phyloP scores from a whole-genome alignment of 176 grass and related monocot species.

The Oryza coarctata region DNA sequence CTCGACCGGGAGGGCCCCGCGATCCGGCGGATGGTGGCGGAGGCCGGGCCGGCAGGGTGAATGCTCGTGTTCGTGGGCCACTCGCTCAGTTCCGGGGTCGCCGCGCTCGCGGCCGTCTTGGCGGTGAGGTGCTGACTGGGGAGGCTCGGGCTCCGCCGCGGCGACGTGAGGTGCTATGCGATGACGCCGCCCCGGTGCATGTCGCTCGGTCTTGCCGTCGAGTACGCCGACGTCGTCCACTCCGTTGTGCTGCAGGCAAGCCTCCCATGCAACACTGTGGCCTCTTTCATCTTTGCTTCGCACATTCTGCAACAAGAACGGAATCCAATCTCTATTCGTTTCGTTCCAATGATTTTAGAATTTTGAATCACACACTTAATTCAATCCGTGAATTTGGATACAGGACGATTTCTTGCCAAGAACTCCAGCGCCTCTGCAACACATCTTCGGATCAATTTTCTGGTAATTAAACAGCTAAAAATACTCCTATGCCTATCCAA shows the following conservation, averaged over 20 bases:
- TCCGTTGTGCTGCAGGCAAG: slow-evolving; percentile 50
- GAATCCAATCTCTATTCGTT: neutral
- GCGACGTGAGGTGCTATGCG: slow-evolving; percentile 42
- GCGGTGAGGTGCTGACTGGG: slow-evolving; percentile 32
- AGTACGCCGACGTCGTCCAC: slow-evolving; percentile 55
- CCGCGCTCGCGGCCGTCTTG: slow-evolving; percentile 38
- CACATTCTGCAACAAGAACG: neutral
- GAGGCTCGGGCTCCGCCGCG: slow-evolving; percentile 29
- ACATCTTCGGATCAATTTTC: slow-evolving; percentile 55
- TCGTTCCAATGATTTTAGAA: too few species aligned
- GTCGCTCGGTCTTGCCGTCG: slow-evolving; percentile 48
- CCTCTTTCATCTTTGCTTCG: neutral
- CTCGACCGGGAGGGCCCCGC: slow-evolving; percentile 38
- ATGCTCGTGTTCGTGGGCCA: slow-evolving; percentile 48
- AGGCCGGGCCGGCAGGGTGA: slow-evolving; percentile 1
- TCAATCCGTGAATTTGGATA: neutral
- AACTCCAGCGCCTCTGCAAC: slow-evolving; percentile 50
- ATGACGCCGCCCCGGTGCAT: slow-evolving; percentile 51
- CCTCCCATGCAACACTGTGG: neutral
- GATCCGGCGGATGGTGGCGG: slow-evolving; percentile 29
- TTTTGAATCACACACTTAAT: too few species aligned
- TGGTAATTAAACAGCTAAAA: slow-evolving; percentile 13
- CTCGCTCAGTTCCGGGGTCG: slow-evolving; percentile 46
- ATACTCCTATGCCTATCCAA: neutral
- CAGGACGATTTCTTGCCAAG: slow-evolving; percentile 69